phyloP scores from a whole-genome alignment of 768 basidiomycete species.

The Scleroderma bovista region DNA sequence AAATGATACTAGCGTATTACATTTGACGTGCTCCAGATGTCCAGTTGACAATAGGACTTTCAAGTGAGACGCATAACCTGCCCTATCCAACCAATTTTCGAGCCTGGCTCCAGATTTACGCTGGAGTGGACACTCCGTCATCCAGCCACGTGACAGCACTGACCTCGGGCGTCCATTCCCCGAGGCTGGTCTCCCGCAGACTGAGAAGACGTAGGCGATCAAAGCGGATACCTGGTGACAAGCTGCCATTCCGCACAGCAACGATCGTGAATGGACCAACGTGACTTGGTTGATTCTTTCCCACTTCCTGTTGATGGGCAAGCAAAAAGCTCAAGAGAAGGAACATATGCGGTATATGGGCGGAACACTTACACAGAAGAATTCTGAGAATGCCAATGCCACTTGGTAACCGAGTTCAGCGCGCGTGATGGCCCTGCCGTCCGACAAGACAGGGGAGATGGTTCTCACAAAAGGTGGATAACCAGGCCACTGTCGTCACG shows the following conservation, averaged over 20 bases:
- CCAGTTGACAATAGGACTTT: too few species aligned
- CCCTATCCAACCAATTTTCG: too few species aligned
- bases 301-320: constrained; percentile 15
- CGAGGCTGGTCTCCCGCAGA: constrained; percentile 22
- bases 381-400: constrained; percentile 25
- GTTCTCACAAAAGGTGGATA: constrained; percentile 19
- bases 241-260: constrained; percentile 5
- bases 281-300: constrained; percentile 9
- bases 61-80: too few species aligned
- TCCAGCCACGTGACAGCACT: constrained; percentile 12
- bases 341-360: not conserved
- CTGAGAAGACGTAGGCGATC: constrained; percentile 20
- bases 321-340: not conserved
- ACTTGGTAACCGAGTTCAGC: constrained; percentile 23
- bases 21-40: too few species aligned
- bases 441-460: constrained; percentile 17
- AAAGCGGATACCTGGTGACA: constrained; percentile 15
- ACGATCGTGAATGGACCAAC: constrained; percentile 17
- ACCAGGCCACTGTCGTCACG: constrained; percentile 19
- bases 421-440: constrained; percentile 15
- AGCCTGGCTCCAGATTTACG: too few species aligned
- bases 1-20: too few species aligned
- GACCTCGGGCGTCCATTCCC: constrained; percentile 25
- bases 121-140: too few species aligned
- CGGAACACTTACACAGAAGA: constrained; percentile 20